Base-by-base conservation (phyloP, 108 stramenopile genomes). In the Mayamaea pseudoterrestris region DNA sequence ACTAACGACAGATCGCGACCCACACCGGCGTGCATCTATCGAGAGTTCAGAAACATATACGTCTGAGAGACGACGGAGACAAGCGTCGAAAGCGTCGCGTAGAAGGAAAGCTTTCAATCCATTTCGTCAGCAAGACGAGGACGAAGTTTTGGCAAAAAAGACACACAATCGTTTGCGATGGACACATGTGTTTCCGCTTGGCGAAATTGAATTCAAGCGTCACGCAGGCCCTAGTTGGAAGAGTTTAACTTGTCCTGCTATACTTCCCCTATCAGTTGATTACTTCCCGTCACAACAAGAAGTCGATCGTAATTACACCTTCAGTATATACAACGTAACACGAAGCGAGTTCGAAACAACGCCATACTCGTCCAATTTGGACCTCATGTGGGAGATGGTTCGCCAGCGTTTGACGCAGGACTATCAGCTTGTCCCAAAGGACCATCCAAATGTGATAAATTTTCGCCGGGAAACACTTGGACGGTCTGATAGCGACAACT, bases 121-220 rank as follows among this genome's bases (percentile, higher is more conserved):
- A 25, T 96, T 96, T 44, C 66, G 86, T 23, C 83, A 84, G 65
- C 72, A 91, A 35, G 93, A 93, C 49, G 86, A 93, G 55, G 74
- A 76, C 27, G 87, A 95, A 61, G 80, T 93, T 3, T 71, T 96
- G 25, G 72, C 74, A 22, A 78, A 76, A 59, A 61, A 80, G 28
- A 93, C 95, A 22, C 98, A 99, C 71, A 97, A 99, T 71, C 77
- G 95, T 12, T 66, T 96, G 21, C 63, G 98, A 36, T 99, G 93
- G 81, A 74, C 71, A 23, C 96, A 99, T 57, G 96, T 97, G 12
- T 99, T 97, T 55, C 93, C 98, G 5, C 51, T 65, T 14, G 98
- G 98, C 24, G 79, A 80, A 25, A 47, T 63, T 1, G 73, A 69
- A 65, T 54, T 54, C 41, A 40, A 41, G 20, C 21, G 53, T 24